Base-by-base conservation (phyloP, 306 rosid species). In the Notholithocarpus densiflorus region DNA sequence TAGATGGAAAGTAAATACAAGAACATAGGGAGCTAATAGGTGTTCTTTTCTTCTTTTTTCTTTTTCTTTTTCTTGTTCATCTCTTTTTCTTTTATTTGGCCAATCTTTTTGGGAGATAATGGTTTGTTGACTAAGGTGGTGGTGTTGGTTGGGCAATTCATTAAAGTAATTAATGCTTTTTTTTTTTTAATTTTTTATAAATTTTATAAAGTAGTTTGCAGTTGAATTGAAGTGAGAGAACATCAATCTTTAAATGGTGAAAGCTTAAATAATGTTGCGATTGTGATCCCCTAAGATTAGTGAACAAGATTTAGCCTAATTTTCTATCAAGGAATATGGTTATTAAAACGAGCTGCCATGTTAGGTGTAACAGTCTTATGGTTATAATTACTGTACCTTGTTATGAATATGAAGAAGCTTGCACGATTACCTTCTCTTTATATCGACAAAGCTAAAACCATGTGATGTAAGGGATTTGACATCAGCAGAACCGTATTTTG, bases 101-200 rank as follows among this genome's bases (percentile, higher is more conserved):
- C 83, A 79, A 21, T 73, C 81, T 83, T 74, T 86, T 68, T 80
- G 75, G 84, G 89, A 82, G 88, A 84, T 79, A 84, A 84, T 86
- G 89, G 83, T 77, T 85, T 88, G 86, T 90, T 83, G 95, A 91
- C 93, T 82, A 85, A 74, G 74, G 26, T 74, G 86, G 53, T 74
- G 66, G 72, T 76, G 86, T 83, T 87, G 84, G 90, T 90, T 85
- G 88, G 90, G 90, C 52, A 86, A 86, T 84, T 88, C 81, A 87
- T 74, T 82, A 75, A 85, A 84, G 84, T 83, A 83, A 86, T 84
- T 17, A 87, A 89, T 82, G 83, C 87, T 74, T 87, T 45, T 75
- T 64, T 51, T 19, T 37, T n/a, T 9, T 19, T 21, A 19, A 5
- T 60, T 40, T 0, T 37, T 14, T 14, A 24, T 6, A 54, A 69